A percentile compares a stretch with the other conserved stretches of the same genome.
Evolutionary conservation across 257 asterid genomes (phyloP).

Genomic region (Phtheirospermum japonicum): DNA sequence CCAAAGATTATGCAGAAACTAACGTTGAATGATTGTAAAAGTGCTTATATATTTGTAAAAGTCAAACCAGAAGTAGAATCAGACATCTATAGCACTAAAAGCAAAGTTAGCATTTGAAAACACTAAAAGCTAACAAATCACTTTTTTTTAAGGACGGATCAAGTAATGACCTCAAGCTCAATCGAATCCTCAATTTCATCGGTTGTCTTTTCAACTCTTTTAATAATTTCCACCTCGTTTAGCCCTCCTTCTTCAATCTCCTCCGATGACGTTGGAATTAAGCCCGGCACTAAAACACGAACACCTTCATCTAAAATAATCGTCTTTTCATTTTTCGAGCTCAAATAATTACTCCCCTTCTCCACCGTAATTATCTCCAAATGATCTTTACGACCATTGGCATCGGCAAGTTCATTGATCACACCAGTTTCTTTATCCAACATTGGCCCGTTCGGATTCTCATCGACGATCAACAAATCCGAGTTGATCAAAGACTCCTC

Average conservation of each 20-base stretch:
- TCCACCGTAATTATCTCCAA: neutral
- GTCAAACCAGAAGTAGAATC: too few relatives aligned
- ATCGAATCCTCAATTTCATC: slow-evolving; percentile 27
- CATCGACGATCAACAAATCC: slow-evolving; percentile 28
- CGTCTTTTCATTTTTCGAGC: neutral
- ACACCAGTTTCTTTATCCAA: neutral
- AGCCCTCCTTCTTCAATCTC: slow-evolving; percentile 36
- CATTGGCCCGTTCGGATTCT: slow-evolving; percentile 4
- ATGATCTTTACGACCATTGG: neutral
- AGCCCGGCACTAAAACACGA: slow-evolving; percentile 64
- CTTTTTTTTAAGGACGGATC: neutral
- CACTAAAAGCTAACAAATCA: neutral
- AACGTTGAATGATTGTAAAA: neutral
- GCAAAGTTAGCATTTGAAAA: neutral
- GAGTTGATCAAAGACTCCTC: slow-evolving; percentile 25
- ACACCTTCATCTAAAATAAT: slow-evolving; percentile 28
- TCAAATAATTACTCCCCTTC: neutral
- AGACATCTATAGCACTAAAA: too few relatives aligned
- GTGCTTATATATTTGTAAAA: neutral
- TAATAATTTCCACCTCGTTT: slow-evolving; percentile 26
- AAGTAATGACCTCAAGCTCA: neutral
- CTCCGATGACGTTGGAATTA: slow-evolving; percentile 31
- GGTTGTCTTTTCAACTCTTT: slow-evolving; percentile 12
- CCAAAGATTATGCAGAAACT: too few relatives aligned
- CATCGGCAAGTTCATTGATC: neutral